Evolutionary conservation across 1,284 basidiomycete genomes (phyloP), one percentile per base, ranked within the genome.

Genomic region (Cryptococcus jaspeensis): DNA sequence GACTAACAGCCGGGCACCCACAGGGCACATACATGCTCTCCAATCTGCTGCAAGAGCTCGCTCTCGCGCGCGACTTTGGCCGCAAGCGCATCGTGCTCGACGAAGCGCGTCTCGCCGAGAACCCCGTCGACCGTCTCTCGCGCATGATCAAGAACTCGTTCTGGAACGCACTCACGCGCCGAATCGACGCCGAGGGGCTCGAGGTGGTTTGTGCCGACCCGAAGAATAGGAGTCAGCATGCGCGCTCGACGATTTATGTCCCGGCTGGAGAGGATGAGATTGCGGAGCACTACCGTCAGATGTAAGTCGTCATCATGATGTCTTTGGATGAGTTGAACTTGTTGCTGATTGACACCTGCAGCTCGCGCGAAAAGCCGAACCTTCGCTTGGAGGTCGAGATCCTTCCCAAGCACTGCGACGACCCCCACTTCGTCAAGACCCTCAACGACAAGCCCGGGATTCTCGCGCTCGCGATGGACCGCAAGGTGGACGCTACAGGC

Each of bases 61-160:
- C 95, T 0, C 85, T 99, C 32, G 95, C 95, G n/a, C 86, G 90
- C 13, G 94, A 98, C 72, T 92, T 93, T 74, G 90, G 90, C 54
- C 84, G 93, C 53, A 95, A 95, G 78, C 89, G 92, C 37, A 96
- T 99, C 72, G 90, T 99, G 13, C 86, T 99, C n/a, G 94, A 98
- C 69, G 95, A 99, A 77, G 87, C 92, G 18, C 88, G 94, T 58
- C 82, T 99, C 52, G 92, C 91, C 0, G 95, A 99, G 79, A 98
- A 98, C 75, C 96, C 95, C 0, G 93, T 99, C 43, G 92, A 96
- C 74, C 88, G 95, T 43, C 84, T 99, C 40, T 95, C 91, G 22
- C 87, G 96, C 59, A 98, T 99, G 95, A 99, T 99, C 80, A 90
- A 88, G 74, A 87, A 94, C 78, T 94, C 91, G 12, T 99, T 99